Evolutionary conservation across 2,329 filamentous ascomycete genomes (phyloP).

Genomic region (Botrytis aclada): DNA sequence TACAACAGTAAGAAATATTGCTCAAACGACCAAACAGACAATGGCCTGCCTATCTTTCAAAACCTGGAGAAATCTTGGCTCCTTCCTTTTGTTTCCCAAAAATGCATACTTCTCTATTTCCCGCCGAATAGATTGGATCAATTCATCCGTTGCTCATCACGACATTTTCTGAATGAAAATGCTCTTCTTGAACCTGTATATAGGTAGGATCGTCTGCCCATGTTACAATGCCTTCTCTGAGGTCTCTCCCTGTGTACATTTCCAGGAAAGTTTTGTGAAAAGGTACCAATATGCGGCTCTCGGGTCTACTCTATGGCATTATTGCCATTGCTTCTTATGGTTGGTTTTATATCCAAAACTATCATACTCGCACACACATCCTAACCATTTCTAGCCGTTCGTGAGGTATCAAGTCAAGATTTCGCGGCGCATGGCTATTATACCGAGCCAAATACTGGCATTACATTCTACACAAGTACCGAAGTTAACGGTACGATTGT

Average conservation of each 20-base stretch:
- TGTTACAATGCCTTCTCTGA: neutral
- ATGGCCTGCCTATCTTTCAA: conserved; percentile 16
- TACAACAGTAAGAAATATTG: neutral
- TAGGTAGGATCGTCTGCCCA: neutral
- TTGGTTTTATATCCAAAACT: conserved; percentile 16
- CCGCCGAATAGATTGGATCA: neutral
- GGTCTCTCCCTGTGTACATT: neutral
- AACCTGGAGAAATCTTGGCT: neutral
- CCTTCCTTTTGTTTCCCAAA: neutral
- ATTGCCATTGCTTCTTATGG: conserved; percentile 29
- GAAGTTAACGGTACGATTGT: conserved; percentile 42
- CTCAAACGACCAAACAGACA: conserved; percentile 23
- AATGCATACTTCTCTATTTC: neutral
- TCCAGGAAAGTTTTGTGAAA: conserved; percentile 14
- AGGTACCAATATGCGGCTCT: conserved; percentile 31
- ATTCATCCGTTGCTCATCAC: neutral
- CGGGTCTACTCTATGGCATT: conserved; percentile 27
- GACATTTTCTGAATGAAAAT: neutral
- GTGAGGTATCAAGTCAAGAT: conserved; percentile 32
- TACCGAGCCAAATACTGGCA: conserved; percentile 49
- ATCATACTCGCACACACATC: neutral
- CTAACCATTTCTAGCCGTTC: conserved; percentile 27
- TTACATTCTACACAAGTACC: conserved; percentile 51
- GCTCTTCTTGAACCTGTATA: neutral
- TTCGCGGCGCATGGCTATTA: conserved; percentile 38